phyloP scores from a whole-genome alignment of 768 basidiomycete genomes.

The Collybia nuda region DNA sequence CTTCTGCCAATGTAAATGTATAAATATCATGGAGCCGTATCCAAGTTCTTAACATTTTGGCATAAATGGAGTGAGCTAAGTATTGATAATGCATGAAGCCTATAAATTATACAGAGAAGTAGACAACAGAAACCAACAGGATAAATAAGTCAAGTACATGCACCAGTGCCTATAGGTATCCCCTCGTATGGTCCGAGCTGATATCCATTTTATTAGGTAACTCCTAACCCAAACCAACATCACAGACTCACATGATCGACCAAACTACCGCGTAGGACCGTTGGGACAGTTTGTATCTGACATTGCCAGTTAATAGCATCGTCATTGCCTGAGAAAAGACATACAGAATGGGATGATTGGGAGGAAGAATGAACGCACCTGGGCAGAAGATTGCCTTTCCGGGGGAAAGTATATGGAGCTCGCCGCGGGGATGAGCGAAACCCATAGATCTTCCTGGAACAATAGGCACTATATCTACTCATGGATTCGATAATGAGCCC shows the following conservation, averaged over 20 bases:
- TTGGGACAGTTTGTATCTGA: slow-evolving; percentile 53
- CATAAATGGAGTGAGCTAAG: not conserved
- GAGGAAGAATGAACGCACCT: slow-evolving; percentile 18
- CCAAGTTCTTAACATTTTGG: not conserved
- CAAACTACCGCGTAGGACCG: slow-evolving; percentile 46
- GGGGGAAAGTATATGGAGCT: slow-evolving; percentile 45
- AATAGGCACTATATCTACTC: slow-evolving; percentile 49
- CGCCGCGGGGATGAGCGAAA: slow-evolving; percentile 39
- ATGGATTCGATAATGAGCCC: slow-evolving; percentile 1
- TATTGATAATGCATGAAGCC: not conserved
- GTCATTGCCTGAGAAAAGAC: slow-evolving; percentile 42
- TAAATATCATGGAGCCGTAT: not conserved
- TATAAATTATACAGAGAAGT: not conserved
- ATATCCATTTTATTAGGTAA: not conserved
- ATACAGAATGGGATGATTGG: not conserved
- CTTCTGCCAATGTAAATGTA: not conserved
- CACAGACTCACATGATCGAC: slow-evolving; percentile 44
- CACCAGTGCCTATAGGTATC: slow-evolving; percentile 52
- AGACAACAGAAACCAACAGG: not conserved
- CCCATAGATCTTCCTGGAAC: slow-evolving; percentile 43
- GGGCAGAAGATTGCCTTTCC: slow-evolving; percentile 34
- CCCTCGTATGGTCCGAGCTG: slow-evolving; percentile 53
- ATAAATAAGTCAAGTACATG: slow-evolving; percentile 17
- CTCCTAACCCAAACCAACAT: no score
- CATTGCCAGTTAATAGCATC: slow-evolving; percentile 54